Percentiles rank a stretch among this genome's conserved stretches.
Evolutionary conservation across 805 yeast genomes (phyloP).

Genomic region (Clavispora vitiphila): DNA sequence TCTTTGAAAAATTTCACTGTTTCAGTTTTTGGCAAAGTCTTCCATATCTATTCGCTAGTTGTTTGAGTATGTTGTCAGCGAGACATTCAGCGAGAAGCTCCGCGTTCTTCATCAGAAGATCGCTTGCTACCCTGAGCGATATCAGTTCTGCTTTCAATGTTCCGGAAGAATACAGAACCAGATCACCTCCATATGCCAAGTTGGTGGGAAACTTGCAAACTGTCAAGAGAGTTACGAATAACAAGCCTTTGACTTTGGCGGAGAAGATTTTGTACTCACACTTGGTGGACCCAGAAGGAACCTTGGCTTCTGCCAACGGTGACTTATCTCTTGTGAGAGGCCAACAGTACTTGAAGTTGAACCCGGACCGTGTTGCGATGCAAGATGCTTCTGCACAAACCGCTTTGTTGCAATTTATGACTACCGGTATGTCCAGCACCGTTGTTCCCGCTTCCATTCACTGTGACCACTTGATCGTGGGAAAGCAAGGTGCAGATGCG

Average conservation of each 20-base stretch:
- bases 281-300: slow-evolving; percentile 80
- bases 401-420: slow-evolving; percentile 98
- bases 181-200: slow-evolving; percentile 87
- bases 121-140: slow-evolving; percentile 29
- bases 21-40: background rate
- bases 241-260: slow-evolving; percentile 82
- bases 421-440: slow-evolving; percentile 83
- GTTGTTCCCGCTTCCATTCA: slow-evolving; percentile 95
- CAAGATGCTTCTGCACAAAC: slow-evolving; percentile 99
- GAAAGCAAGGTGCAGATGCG: slow-evolving; percentile 83
- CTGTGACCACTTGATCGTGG: slow-evolving; percentile 97
- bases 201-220: slow-evolving; percentile 56
- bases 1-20: slow-evolving; percentile 4
- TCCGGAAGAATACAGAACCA: slow-evolving; percentile 58
- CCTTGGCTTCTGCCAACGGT: slow-evolving; percentile 49
- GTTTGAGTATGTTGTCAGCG: slow-evolving; percentile 13
- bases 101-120: slow-evolving; percentile 12
- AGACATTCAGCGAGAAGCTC: slow-evolving; percentile 5
- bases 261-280: slow-evolving; percentile 95
- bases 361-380: slow-evolving; percentile 98
- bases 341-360: slow-evolving; percentile 79
- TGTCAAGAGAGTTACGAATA: slow-evolving; percentile 61
- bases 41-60: background rate
- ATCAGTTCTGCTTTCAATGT: slow-evolving; percentile 26
- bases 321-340: slow-evolving; percentile 66